Percentiles rank a stretch among this genome's conserved stretches.
Conservation (phyloP, 2,329 filamentous ascomycete genomes). For the Neofusicoccum cordaticola region DNA sequence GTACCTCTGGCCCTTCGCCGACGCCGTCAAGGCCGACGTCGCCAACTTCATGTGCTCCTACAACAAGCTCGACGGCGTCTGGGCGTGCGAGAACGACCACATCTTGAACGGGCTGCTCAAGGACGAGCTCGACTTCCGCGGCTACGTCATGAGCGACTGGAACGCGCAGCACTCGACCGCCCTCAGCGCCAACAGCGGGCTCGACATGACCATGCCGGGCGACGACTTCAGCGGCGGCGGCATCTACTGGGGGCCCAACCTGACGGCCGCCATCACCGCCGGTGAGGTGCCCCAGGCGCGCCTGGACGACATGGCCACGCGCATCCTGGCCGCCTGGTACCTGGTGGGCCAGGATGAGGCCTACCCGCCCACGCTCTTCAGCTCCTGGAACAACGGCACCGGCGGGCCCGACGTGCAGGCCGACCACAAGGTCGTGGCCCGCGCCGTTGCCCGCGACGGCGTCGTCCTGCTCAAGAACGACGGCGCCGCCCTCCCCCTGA, state of each 20-base stretch:
- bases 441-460: conserved; percentile 46
- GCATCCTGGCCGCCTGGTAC: conserved; percentile 51
- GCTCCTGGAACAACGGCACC: conserved; percentile 32
- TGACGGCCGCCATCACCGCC: conserved; percentile 53
- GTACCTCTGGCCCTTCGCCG: conserved; percentile 65
- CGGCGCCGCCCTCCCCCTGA: conserved; percentile 69
- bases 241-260: conserved; percentile 56
- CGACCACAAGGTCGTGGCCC: conserved; percentile 39
- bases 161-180: conserved; percentile 47
- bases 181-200: conserved; percentile 43
- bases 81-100: conserved; percentile 49
- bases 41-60: conserved; percentile 59
- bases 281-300: conserved; percentile 39
- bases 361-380: conserved; percentile 45
- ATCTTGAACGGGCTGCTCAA: conserved; percentile 52
- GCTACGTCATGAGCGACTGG: conserved; percentile 48
- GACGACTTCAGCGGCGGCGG: conserved; percentile 33
- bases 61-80: conserved; percentile 48
- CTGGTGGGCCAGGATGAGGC: conserved; percentile 46
- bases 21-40: conserved; percentile 57
- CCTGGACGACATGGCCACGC: conserved; percentile 43
- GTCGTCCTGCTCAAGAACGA: conserved; percentile 61
- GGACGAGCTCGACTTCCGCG: conserved; percentile 50
- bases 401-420: conserved; percentile 38
- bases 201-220: conserved; percentile 61